A percentile compares a stretch with the other conserved stretches of the same genome.
Conservation (phyloP, 75 land plant genomes). For the Pseudotsuga menziesii region DNA sequence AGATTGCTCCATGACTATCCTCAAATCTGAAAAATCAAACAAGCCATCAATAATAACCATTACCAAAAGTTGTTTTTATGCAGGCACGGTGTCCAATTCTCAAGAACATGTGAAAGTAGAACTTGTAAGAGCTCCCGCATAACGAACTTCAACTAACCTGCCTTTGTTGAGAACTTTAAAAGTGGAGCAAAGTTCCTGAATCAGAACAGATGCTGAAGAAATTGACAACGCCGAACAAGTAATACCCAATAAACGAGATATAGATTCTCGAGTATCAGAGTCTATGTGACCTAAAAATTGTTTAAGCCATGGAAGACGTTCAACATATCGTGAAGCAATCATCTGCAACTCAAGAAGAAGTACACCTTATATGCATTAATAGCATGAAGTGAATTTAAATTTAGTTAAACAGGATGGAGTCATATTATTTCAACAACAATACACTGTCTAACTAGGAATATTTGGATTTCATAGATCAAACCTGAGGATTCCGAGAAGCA, state of each 20-base stretch:
- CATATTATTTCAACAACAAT: neutral
- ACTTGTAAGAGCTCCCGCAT: neutral
- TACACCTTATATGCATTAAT: neutral
- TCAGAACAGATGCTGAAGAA: slow-evolving; percentile 38
- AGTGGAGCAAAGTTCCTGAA: slow-evolving; percentile 36
- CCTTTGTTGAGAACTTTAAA: slow-evolving; percentile 31
- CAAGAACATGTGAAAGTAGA: neutral
- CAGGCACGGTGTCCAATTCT: neutral
- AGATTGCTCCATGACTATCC: slow-evolving; percentile 71
- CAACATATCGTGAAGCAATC: slow-evolving; percentile 62
- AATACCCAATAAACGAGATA: slow-evolving; percentile 77
- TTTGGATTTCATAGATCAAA: slow-evolving; percentile 20
- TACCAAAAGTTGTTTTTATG: neutral
- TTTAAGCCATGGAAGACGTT: slow-evolving; percentile 65
- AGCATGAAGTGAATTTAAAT: neutral
- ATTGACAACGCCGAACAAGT: slow-evolving; percentile 50
- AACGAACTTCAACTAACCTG: slow-evolving; percentile 30
- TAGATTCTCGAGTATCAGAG: slow-evolving; percentile 72
- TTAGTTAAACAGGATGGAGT: neutral
- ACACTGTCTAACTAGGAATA: neutral
- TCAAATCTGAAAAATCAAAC: slow-evolving; percentile 58
- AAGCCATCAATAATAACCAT: slow-evolving; percentile 1
- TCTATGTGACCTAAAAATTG: slow-evolving; percentile 77
- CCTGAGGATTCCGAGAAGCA: slow-evolving; percentile 64
- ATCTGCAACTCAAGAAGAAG: slow-evolving; percentile 26